Percentiles rank a stretch among this genome's conserved stretches.
phyloP scores from a whole-genome alignment of 331 rosid genomes.

The Malus hybrid region DNA sequence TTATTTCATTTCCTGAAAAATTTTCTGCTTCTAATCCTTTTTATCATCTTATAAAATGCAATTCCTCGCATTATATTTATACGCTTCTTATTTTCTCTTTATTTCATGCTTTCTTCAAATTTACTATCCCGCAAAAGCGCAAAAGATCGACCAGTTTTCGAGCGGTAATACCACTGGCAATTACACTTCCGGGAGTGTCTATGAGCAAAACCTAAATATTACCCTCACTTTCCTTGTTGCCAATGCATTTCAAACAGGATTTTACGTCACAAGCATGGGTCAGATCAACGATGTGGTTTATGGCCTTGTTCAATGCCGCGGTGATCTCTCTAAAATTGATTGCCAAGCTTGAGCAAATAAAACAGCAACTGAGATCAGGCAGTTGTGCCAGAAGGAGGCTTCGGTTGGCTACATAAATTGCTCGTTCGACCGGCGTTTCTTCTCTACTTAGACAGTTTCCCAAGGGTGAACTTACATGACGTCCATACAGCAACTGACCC shows the following conservation, averaged over 20 bases:
- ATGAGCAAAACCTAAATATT: constrained; percentile 16
- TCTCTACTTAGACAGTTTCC: neutral
- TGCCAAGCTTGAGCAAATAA: constrained; percentile 18
- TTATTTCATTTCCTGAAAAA: neutral
- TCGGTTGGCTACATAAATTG: constrained; percentile 3
- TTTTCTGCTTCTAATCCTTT: neutral
- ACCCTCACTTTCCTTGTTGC: constrained; percentile 17
- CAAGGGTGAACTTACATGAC: neutral
- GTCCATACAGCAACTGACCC: constrained; percentile 1
- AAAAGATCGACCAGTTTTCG: neutral
- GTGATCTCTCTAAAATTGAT: neutral
- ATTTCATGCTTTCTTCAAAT: constrained; percentile 2
- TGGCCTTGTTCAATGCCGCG: constrained; percentile 24
- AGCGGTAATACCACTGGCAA: constrained; percentile 1
- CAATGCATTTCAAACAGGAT: constrained; percentile 15
- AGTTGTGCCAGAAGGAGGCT: constrained; percentile 22
- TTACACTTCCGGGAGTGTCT: constrained; percentile 19
- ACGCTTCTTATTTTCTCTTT: constrained; percentile 9
- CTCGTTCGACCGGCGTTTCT: constrained; percentile 2
- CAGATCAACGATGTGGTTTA: constrained; percentile 12
- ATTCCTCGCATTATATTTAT: neutral
- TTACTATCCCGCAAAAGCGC: constrained; percentile 1
- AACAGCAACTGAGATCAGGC: constrained; percentile 10
- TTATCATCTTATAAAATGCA: constrained; percentile 7
- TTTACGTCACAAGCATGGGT: constrained; percentile 1